These are phyloP conservation scores for Wallacemonas sp. DNA, from an alignment of 208 protist species.

Conservation along the genomic window DNA sequence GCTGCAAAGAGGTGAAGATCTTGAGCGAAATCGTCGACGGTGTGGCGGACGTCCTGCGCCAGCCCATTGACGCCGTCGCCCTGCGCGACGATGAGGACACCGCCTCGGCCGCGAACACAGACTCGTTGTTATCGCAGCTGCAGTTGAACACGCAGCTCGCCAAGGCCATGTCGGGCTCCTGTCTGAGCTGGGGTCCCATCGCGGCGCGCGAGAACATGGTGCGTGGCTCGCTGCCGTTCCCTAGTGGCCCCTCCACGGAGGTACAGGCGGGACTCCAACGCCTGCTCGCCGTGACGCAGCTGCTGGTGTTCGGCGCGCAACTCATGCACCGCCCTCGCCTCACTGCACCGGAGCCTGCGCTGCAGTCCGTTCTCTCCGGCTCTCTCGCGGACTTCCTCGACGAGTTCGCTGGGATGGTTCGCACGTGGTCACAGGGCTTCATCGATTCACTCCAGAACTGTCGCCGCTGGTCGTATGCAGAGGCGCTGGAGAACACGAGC, in stretches of 20 bases:
- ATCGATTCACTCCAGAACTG: slow-evolving; percentile 13
- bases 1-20: slow-evolving; percentile 14
- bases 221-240: slow-evolving; percentile 14
- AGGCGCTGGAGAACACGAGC: slow-evolving; percentile 19
- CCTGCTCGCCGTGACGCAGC: slow-evolving; percentile 10
- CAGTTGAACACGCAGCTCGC: slow-evolving; percentile 1
- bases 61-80: background rate
- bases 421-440: slow-evolving; percentile 7
- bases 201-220: slow-evolving; percentile 13
- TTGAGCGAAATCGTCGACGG: slow-evolving; percentile 17
- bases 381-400: slow-evolving; percentile 14
- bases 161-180: slow-evolving; percentile 8
- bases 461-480: slow-evolving; percentile 26
- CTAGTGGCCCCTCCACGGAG: background rate
- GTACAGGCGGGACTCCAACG: slow-evolving; percentile 8
- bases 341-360: background rate
- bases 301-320: slow-evolving; percentile 17
- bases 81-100: background rate
- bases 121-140: slow-evolving; percentile 9
- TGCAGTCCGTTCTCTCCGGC: background rate
- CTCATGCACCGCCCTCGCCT: slow-evolving; percentile 11
- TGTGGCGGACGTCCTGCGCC: slow-evolving; percentile 1
- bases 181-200: slow-evolving; percentile 18
- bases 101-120: background rate
- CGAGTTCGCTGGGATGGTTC: slow-evolving; percentile 11